Evolutionary conservation across 768 basidiomycete species (phyloP).

Genomic region (Termitomyces sp.): DNA sequence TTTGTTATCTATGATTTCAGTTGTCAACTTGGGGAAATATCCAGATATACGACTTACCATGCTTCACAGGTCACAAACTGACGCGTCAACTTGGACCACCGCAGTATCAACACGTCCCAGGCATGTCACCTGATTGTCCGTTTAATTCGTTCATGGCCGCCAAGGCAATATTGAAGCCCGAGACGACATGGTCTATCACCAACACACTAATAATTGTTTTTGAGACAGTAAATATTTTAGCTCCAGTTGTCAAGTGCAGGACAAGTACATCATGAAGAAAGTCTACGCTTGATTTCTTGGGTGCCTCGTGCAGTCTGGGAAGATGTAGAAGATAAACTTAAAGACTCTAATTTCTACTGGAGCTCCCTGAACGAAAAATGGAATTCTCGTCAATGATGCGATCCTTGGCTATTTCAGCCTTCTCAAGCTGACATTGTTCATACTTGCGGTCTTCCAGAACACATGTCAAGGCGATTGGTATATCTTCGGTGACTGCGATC

Average conservation of each 20-base stretch:
- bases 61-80: conserved; percentile 20
- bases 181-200: conserved; percentile 33
- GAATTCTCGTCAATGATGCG: not conserved
- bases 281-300: too few relatives aligned
- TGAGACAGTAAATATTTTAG: not conserved
- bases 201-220: conserved; percentile 37
- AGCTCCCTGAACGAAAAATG: not conserved
- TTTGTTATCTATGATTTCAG: not conserved
- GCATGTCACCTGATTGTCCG: conserved; percentile 19
- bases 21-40: not conserved
- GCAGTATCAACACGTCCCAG: conserved; percentile 20
- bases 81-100: conserved; percentile 15
- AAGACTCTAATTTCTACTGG: not conserved
- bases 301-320: too few relatives aligned
- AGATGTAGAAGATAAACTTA: too few relatives aligned
- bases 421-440: not conserved
- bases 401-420: not conserved
- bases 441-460: not conserved
- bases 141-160: conserved; percentile 28
- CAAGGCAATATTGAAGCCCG: conserved; percentile 20
- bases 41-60: not conserved
- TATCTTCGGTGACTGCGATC: not conserved
- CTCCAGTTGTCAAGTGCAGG: too few relatives aligned
- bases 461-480: not conserved
- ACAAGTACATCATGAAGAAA: too few relatives aligned